A percentile compares a stretch with the other conserved stretches of the same genome.
Evolutionary conservation across 2,329 filamentous ascomycete genomes (phyloP).

Genomic region (Aspergillus tamarii): DNA sequence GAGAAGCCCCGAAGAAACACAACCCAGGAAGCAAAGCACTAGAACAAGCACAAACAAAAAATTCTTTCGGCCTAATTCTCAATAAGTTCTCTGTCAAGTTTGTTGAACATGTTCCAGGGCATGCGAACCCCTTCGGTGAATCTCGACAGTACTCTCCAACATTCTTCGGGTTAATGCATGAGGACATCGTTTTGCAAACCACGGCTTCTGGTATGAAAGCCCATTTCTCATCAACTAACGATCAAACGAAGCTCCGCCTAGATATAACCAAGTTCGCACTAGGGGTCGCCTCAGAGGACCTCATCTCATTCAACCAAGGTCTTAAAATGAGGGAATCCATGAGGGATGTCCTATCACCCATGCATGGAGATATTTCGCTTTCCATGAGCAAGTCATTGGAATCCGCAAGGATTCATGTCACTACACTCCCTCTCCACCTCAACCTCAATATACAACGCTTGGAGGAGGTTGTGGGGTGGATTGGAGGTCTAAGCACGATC

Average conservation of each 20-base stretch:
- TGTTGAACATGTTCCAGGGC: conserved; percentile 39
- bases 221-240: conserved; percentile 24
- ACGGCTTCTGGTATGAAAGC: conserved; percentile 30
- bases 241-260: conserved; percentile 32
- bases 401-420: conserved; percentile 59
- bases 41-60: conserved; percentile 12
- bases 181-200: conserved; percentile 39
- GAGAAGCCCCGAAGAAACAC: conserved; percentile 12
- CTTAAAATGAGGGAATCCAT: conserved; percentile 51
- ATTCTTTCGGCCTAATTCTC: conserved; percentile 31
- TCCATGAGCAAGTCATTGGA: conserved; percentile 36
- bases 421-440: conserved; percentile 76
- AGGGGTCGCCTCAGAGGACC: conserved; percentile 52
- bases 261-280: conserved; percentile 49
- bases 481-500: conserved; percentile 89
- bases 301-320: conserved; percentile 56
- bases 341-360: conserved; percentile 43
- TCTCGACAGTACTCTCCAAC: conserved; percentile 17
- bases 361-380: conserved; percentile 44
- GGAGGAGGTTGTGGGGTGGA: conserved; percentile 84
- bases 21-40: conserved; percentile 10
- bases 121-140: conserved; percentile 28
- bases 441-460: conserved; percentile 77
- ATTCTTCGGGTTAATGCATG: conserved; percentile 27
- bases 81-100: conserved; percentile 39